Evolutionary conservation across 2,329 filamentous ascomycete genomes (phyloP).

Genomic region (Hawksworthiomyces lignivorus): DNA sequence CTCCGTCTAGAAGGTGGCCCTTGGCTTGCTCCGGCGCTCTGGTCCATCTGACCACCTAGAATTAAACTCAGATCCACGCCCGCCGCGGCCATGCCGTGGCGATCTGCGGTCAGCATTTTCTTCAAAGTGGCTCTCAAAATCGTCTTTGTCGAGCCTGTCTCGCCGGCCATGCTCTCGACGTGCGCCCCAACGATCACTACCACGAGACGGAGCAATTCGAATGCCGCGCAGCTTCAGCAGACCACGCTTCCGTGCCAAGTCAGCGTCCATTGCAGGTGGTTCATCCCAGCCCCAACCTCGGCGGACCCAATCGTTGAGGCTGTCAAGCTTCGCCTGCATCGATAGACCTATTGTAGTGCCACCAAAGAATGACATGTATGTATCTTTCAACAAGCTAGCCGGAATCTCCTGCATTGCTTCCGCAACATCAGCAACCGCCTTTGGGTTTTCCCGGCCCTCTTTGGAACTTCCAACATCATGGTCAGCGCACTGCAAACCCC

Average conservation of each 20-base stretch:
- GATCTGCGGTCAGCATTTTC: no score
- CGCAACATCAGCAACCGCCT: slow-evolving; percentile 35
- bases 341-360: slow-evolving; percentile 25
- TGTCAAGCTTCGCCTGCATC: slow-evolving; percentile 32
- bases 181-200: no score
- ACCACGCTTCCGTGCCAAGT: slow-evolving; percentile 18
- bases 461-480: slow-evolving; percentile 47
- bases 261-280: slow-evolving; percentile 29
- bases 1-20: no score
- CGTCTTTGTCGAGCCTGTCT: no score
- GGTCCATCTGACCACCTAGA: no score
- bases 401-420: slow-evolving; percentile 36
- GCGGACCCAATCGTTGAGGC: slow-evolving; percentile 46
- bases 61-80: no score
- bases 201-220: no score
- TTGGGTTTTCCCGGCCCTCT: slow-evolving; percentile 33
- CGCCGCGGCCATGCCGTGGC: no score
- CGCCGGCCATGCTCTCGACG: no score
- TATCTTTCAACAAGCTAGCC: slow-evolving; percentile 31
- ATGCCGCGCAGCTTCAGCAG: slow-evolving; percentile 9
- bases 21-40: no score
- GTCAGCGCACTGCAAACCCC: slow-evolving; percentile 40
- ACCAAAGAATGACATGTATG: slow-evolving; percentile 54
- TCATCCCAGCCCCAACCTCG: slow-evolving; percentile 44
- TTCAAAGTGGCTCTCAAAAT: no score